These are phyloP conservation scores for Millerozyma acaciae DNA, from an alignment of 805 yeast species.

Conservation along the genomic window DNA sequence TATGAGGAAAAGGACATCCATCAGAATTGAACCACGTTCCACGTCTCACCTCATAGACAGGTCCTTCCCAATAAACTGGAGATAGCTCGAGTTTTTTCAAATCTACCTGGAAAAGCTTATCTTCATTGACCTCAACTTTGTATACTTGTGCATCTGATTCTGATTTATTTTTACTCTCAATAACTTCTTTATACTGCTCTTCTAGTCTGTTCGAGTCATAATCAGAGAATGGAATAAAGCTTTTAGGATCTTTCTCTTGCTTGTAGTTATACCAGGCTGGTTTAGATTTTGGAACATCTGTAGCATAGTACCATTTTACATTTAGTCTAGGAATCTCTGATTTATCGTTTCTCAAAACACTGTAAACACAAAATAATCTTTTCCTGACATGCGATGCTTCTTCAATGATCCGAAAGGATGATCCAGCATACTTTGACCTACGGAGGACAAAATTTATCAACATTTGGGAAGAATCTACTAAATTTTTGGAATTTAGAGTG, in stretches of 20 bases:
- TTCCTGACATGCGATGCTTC: no score
- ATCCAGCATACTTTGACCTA: no score
- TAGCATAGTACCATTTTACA: conserved; percentile 75
- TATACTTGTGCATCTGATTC: neutral
- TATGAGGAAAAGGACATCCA: conserved; percentile 50
- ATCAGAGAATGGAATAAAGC: conserved; percentile 64
- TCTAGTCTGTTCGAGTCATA: conserved; percentile 66
- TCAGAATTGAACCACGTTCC: conserved; percentile 77
- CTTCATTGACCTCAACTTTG: conserved; percentile 81
- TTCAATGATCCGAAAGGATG: no score
- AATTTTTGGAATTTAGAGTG: no score
- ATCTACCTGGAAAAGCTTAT: conserved; percentile 71
- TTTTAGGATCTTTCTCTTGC: conserved; percentile 47
- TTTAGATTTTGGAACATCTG: conserved; percentile 68
- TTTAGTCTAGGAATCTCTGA: conserved; percentile 12
- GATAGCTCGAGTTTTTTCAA: conserved; percentile 47
- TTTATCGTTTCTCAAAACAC: no score
- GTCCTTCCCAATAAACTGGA: conserved; percentile 89
- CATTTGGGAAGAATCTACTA: no score
- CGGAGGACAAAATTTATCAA: no score
- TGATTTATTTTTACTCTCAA: neutral
- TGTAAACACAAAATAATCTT: no score
- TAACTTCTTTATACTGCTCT: conserved; percentile 28
- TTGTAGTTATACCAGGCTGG: conserved; percentile 58
- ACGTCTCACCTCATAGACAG: conserved; percentile 74